Conservation (phyloP, 257 asterid genomes). For the Ilex aquifolium region DNA sequence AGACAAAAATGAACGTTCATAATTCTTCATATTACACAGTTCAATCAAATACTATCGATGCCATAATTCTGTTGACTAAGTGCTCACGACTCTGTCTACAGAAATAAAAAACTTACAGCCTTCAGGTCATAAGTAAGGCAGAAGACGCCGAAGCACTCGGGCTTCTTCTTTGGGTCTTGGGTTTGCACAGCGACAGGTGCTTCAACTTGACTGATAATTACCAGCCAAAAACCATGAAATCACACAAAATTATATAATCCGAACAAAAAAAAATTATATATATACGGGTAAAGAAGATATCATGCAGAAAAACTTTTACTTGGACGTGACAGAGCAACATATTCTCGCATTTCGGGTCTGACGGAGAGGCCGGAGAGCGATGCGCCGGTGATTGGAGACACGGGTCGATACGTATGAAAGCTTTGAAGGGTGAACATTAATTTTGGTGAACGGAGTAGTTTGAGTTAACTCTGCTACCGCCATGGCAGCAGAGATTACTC, state of each 20-base stretch:
- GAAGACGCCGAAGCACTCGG: conserved; percentile 85
- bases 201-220: conserved; percentile 53
- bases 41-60: neutral
- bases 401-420: conserved; percentile 44
- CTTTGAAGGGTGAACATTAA: conserved; percentile 39
- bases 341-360: conserved; percentile 33
- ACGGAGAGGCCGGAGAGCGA: conserved; percentile 28
- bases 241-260: conserved; percentile 2
- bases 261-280: neutral
- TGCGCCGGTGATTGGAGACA: conserved; percentile 30
- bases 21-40: neutral
- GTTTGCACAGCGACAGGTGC: conserved; percentile 58
- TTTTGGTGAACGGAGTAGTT: conserved; percentile 28
- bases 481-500: conserved; percentile 33
- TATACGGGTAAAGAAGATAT: neutral
- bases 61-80: neutral
- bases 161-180: conserved; percentile 67
- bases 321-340: conserved; percentile 72
- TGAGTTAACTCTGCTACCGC: conserved; percentile 67
- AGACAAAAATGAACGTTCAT: neutral
- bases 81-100: neutral
- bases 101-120: conserved; percentile 54
- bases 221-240: neutral
- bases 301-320: conserved; percentile 26
- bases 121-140: conserved; percentile 97